phyloP scores from a whole-genome alignment of 2,329 filamentous ascomycete species.

The Trichophyton rubrum region DNA sequence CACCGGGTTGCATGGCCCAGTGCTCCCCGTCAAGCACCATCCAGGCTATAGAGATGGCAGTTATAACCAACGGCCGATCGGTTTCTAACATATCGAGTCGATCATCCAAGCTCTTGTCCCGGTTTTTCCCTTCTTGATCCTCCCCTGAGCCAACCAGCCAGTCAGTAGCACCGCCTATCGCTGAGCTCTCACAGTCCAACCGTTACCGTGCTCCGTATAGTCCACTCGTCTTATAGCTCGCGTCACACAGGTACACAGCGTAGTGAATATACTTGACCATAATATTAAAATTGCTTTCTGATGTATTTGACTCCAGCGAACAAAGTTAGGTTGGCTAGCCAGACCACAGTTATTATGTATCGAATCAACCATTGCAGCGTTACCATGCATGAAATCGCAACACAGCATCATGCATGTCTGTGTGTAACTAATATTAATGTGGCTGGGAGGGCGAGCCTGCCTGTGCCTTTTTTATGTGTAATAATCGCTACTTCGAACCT shows the following conservation, averaged over 20 bases:
- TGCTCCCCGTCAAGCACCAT: too few species aligned
- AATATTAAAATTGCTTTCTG: neutral
- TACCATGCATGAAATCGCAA: neutral
- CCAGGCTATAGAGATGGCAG: neutral
- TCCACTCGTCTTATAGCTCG: neutral
- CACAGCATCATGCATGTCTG: too few species aligned
- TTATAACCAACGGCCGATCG: neutral
- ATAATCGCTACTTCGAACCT: too few species aligned
- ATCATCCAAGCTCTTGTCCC: neutral
- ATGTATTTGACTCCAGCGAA: neutral
- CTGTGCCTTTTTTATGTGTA: too few species aligned
- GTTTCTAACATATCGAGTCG: neutral
- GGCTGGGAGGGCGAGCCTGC: too few species aligned
- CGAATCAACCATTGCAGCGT: neutral
- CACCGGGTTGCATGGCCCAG: too few species aligned
- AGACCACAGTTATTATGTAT: too few species aligned
- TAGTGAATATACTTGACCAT: neutral
- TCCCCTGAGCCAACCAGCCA: too few species aligned
- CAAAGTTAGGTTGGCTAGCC: neutral
- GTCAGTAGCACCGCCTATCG: too few species aligned
- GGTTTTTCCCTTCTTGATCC: neutral
- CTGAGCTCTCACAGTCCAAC: neutral
- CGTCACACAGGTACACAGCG: slow-evolving; percentile 1
- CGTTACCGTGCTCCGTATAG: neutral
- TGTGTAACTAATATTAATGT: too few species aligned